Evolutionary conservation across 306 rosid genomes (phyloP).

Genomic region (Cucurbita maxima): DNA sequence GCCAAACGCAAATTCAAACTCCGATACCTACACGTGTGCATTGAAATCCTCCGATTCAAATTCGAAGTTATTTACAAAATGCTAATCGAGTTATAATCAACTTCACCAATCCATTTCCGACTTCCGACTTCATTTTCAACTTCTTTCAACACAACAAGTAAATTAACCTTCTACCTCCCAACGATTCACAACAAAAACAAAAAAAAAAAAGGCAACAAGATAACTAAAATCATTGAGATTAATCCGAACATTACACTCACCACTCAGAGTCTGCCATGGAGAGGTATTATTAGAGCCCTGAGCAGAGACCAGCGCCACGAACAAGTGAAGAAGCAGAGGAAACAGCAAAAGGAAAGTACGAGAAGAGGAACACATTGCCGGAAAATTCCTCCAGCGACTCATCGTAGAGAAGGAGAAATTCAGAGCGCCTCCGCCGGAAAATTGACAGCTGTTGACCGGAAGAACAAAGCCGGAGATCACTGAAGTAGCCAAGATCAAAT

Average conservation of each 20-base stretch:
- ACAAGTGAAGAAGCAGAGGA: conserved; percentile 27
- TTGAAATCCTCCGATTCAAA: neutral
- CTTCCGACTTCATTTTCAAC: neutral
- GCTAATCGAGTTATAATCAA: neutral
- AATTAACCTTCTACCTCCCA: neutral
- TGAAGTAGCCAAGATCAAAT: neutral
- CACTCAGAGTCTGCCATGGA: conserved; percentile 52
- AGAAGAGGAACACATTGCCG: conserved; percentile 47
- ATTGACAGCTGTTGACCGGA: neutral
- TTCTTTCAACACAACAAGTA: neutral
- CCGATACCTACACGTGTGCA: neutral
- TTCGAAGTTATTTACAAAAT: neutral
- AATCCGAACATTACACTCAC: conserved; percentile 14
- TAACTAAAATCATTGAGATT: neutral
- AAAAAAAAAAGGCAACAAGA: neutral
- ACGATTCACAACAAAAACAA: neutral
- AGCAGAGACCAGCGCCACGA: conserved; percentile 42
- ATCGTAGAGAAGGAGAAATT: neutral
- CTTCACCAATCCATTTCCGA: neutral
- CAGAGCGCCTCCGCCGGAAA: conserved; percentile 1
- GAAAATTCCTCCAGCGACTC: conserved; percentile 13
- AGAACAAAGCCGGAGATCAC: neutral
- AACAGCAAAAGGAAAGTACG: conserved; percentile 28
- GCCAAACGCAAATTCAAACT: neutral
- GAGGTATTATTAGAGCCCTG: conserved; percentile 36